Conservation (phyloP, 208 protist genomes). For the Leishmania braziliensis region DNA sequence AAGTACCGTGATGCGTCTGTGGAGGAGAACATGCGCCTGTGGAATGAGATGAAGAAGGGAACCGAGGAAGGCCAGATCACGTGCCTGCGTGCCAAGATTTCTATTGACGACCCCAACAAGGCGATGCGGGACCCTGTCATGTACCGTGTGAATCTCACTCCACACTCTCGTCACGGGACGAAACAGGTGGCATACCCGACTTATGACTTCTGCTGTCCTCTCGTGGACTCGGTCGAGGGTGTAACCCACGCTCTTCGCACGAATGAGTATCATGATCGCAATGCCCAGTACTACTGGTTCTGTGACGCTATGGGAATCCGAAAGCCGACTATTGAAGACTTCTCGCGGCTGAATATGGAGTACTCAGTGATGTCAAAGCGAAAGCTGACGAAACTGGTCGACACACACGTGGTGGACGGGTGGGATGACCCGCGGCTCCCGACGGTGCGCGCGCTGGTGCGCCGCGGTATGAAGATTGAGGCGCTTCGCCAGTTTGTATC, state of each 20-base stretch:
- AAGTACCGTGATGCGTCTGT: constrained; percentile 84
- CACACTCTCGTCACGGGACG: constrained; percentile 93
- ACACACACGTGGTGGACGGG: constrained; percentile 94
- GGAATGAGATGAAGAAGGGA: constrained; percentile 94
- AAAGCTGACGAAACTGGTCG: constrained; percentile 98
- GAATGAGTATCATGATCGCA: constrained; percentile 98
- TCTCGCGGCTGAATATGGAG: constrained; percentile 98
- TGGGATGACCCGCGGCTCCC: constrained; percentile 99
- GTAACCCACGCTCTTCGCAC: constrained; percentile 99
- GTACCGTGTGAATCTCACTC: constrained; percentile 94
- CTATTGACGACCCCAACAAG: constrained; percentile 94
- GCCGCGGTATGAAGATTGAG: constrained; percentile 97
- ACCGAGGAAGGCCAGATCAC: constrained; percentile 89
- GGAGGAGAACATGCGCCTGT: constrained; percentile 96
- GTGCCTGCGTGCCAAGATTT: constrained; percentile 98
- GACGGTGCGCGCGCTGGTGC: constrained; percentile 96
- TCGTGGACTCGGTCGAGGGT: constrained; percentile 98
- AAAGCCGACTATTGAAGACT: constrained; percentile 95
- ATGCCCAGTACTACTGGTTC: constrained; percentile 98
- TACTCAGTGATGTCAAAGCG: constrained; percentile 99
- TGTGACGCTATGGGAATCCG: constrained; percentile 90
- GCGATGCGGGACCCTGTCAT: constrained; percentile 98
- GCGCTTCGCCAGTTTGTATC: constrained; percentile 96
- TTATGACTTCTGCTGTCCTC: constrained; percentile 99
- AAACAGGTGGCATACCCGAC: constrained; percentile 97